Conservation (phyloP, 108 stramenopile genomes). For the Schizochytrium sp. region DNA sequence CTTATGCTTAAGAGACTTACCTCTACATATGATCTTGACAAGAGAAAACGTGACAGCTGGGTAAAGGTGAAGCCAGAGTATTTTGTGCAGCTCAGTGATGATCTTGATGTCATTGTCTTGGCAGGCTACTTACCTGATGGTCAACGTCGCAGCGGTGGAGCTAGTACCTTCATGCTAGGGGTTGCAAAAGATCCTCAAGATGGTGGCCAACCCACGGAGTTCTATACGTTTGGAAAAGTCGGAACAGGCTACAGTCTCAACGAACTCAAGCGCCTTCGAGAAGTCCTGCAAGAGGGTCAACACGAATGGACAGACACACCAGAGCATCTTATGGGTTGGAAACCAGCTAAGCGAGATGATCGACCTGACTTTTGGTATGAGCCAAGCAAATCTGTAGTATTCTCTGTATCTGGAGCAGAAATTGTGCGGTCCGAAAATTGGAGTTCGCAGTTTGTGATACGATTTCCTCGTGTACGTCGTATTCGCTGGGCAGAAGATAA, state of each 20-base stretch:
- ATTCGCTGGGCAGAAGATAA: slow-evolving; percentile 2
- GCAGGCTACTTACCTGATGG: slow-evolving; percentile 27
- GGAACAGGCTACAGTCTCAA: slow-evolving; percentile 16
- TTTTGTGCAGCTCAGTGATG: neutral
- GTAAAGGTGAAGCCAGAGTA: slow-evolving; percentile 50
- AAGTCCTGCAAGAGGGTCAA: neutral
- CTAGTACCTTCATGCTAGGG: slow-evolving; percentile 24
- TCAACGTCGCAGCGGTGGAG: neutral
- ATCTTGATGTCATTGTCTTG: slow-evolving; percentile 18
- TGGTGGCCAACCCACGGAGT: neutral
- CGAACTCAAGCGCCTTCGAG: neutral
- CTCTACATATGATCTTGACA: slow-evolving; percentile 24
- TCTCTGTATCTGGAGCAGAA: neutral
- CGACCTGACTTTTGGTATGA: slow-evolving; percentile 50
- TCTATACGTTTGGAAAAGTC: slow-evolving; percentile 32
- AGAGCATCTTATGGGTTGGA: slow-evolving; percentile 6
- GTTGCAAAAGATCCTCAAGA: slow-evolving; percentile 44
- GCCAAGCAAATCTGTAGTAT: neutral
- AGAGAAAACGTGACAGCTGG: slow-evolving; percentile 1
- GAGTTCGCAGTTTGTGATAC: slow-evolving; percentile 29
- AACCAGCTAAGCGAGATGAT: neutral
- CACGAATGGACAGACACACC: neutral
- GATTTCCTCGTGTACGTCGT: slow-evolving; percentile 43
- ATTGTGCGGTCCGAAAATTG: slow-evolving; percentile 28
- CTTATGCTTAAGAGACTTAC: slow-evolving; percentile 36